Evolutionary conservation across 83 land plant species (phyloP).

Genomic region (Picea abies): DNA sequence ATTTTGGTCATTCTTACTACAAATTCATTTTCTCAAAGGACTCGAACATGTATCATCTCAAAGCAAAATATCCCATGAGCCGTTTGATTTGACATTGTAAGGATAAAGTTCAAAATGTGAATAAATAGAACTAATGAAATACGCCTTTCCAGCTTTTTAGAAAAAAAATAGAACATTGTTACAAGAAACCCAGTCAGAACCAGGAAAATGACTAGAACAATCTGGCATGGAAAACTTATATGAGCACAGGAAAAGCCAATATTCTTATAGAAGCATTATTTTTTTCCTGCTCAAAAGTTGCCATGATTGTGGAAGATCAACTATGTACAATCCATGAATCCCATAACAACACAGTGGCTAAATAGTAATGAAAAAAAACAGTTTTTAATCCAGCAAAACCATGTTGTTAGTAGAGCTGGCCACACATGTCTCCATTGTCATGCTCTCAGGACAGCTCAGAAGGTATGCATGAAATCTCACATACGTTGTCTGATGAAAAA

Average conservation of each 20-base stretch:
- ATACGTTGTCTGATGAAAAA: neutral
- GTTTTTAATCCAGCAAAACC: neutral
- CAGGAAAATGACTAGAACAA: neutral
- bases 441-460: too few relatives aligned
- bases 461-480: neutral
- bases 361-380: neutral
- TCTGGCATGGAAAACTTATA: slow-evolving; percentile 1
- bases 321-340: neutral
- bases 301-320: slow-evolving; percentile 3
- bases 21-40: slow-evolving; percentile 3
- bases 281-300: slow-evolving; percentile 8
- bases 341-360: slow-evolving; percentile 4
- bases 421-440: neutral
- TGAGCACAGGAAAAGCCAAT: slow-evolving; percentile 6
- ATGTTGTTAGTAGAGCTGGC: neutral
- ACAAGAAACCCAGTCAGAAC: neutral
- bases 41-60: neutral
- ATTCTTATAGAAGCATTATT: slow-evolving; percentile 10
- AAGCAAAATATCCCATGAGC: neutral
- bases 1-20: neutral
- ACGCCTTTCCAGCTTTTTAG: slow-evolving; percentile 3
- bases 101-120: neutral
- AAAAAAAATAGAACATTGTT: slow-evolving; percentile 1
- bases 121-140: neutral
- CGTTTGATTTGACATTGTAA: neutral